phyloP scores from a whole-genome alignment of 2,329 filamentous ascomycete genomes.

The Geosmithia flava region DNA sequence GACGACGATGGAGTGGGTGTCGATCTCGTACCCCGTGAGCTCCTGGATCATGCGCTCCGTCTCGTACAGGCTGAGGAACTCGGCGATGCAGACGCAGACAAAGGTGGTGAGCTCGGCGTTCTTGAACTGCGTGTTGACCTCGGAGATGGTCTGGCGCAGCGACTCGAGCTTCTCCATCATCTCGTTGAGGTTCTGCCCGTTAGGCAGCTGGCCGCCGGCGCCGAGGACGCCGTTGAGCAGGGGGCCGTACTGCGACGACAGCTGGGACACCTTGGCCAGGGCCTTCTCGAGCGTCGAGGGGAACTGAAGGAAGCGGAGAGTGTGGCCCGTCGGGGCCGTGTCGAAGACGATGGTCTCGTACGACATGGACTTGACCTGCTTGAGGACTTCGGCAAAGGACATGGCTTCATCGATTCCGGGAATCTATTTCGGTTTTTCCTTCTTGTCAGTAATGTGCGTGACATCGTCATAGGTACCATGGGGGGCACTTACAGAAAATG shows the following conservation, averaged over 20 bases:
- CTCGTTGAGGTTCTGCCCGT: slow-evolving; percentile 85
- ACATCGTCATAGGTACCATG: neutral
- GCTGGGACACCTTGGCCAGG: slow-evolving; percentile 89
- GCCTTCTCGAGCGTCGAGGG: slow-evolving; percentile 97
- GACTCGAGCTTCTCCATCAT: slow-evolving; percentile 92
- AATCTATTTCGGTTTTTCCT: slow-evolving; percentile 45
- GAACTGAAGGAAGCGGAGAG: slow-evolving; percentile 95
- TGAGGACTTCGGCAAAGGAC: slow-evolving; percentile 98
- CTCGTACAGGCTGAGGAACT: slow-evolving; percentile 94
- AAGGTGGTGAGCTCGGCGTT: slow-evolving; percentile 92
- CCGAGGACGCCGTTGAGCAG: slow-evolving; percentile 92
- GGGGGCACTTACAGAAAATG: slow-evolving; percentile 62
- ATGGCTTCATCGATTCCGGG: slow-evolving; percentile 98
- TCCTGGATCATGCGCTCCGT: slow-evolving; percentile 99
- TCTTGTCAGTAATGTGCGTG: neutral
- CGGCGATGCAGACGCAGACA: slow-evolving; percentile 95
- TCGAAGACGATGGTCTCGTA: slow-evolving; percentile 99
- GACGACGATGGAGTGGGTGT: slow-evolving; percentile 94
- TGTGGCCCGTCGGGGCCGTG: slow-evolving; percentile 95
- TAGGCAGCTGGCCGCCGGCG: slow-evolving; percentile 60
- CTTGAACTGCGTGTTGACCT: slow-evolving; percentile 98
- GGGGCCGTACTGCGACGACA: slow-evolving; percentile 88
- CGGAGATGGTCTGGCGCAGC: slow-evolving; percentile 80
- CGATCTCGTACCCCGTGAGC: slow-evolving; percentile 82
- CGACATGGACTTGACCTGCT: slow-evolving; percentile 96